Evolutionary conservation across 192 early-diverging fungal species (phyloP), one percentile per base, ranked within the genome.

Genomic region (Ambispora gerdemannii): DNA sequence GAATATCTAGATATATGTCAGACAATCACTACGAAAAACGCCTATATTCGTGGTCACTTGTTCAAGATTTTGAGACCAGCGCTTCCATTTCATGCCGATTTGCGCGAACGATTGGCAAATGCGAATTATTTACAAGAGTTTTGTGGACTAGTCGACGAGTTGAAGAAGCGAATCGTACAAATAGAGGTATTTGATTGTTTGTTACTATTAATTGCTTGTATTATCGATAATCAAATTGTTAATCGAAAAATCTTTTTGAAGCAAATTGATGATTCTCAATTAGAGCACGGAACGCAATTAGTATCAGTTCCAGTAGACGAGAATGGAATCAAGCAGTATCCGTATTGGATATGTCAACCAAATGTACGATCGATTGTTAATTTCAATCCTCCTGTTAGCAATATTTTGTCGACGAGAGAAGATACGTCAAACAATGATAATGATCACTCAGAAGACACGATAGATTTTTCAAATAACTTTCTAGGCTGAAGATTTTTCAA

Each of bases 1-100:
- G 95, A 95, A 81, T 99, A 98, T 72, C 64, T 98, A 43, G 86
- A 91, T 10, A 97, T 99, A 55, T 93, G 90, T 73, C 76, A 79
- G 27, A 72, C 72, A 4, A 69, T 81, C 72, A 90, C 80, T 33
- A 93, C 94, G 3, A 82, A 80, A n/a, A 58, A 84, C n/a, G 65
- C 81, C 11, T 82, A 80, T 73, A 91, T 93, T 27, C 88, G 93
- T 24, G 94, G 83, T 0, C 97, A 99, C 72, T 56, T 99, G 68
- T 99, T 99, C 77, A 98, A 97, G 76, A 81, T 99, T 36, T 93
- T 95, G 77, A 82, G 83, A 19, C 82, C 83, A 25, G 88, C 89
- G 69, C 76, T 98, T 30, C 82, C 85, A 3, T 76, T 86, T 11
- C 90, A 95, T 75, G 86, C 88, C 1, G 96, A 96, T 67, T 72